phyloP scores from a whole-genome alignment of 345 rosid genomes.

The Hibiscus trionum region DNA sequence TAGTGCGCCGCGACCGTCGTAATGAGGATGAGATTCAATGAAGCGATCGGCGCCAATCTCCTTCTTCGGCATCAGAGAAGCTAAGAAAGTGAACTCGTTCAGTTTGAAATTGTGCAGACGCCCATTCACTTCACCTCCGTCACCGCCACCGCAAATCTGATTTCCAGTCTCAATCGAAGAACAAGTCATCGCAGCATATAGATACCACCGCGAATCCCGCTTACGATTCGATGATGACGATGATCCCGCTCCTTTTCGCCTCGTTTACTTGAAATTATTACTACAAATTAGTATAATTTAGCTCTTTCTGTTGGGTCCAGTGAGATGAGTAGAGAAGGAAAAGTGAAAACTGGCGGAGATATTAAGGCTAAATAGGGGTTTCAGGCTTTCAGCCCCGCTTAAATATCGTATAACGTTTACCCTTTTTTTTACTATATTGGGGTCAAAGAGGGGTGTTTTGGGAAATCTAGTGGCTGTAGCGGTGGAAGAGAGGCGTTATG shows the following conservation, averaged over 20 bases:
- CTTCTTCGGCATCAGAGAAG: slow-evolving; percentile 96
- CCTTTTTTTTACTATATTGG: neutral
- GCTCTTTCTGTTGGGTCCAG: slow-evolving; percentile 11
- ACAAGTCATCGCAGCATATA: slow-evolving; percentile 63
- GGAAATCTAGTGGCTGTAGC: neutral
- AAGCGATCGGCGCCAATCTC: slow-evolving; percentile 85
- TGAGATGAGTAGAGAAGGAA: slow-evolving; percentile 13
- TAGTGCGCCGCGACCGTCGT: slow-evolving; percentile 80
- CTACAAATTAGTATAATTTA: neutral
- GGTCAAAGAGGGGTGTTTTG: neutral
- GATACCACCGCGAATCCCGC: slow-evolving; percentile 15
- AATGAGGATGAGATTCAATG: slow-evolving; percentile 64
- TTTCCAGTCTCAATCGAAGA: slow-evolving; percentile 35
- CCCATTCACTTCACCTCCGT: slow-evolving; percentile 44
- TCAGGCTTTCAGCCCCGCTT: neutral
- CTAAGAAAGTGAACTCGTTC: slow-evolving; percentile 79
- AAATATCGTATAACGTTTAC: too few species aligned
- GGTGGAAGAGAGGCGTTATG: neutral
- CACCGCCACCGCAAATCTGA: slow-evolving; percentile 32
- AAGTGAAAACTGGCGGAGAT: slow-evolving; percentile 1
- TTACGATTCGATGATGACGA: too few species aligned
- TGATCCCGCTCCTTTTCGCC: neutral
- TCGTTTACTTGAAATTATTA: neutral
- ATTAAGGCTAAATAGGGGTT: neutral
- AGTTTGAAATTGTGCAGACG: slow-evolving; percentile 55